phyloP scores from a whole-genome alignment of 129 eudicot species.

The Mikania micrantha region DNA sequence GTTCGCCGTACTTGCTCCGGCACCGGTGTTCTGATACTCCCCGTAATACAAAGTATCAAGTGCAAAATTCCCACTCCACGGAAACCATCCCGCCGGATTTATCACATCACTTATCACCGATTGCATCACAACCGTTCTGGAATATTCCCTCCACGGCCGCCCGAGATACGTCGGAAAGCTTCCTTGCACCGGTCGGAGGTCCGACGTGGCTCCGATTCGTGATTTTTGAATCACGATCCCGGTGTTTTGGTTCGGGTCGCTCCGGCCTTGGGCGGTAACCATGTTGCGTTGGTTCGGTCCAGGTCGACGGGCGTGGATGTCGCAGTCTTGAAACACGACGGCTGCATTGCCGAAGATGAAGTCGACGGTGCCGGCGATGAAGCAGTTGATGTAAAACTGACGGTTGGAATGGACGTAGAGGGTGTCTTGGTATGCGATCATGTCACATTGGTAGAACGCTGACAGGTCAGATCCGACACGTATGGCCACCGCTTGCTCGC shows the following conservation, averaged over 20 bases:
- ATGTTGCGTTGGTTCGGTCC: conserved; percentile 53
- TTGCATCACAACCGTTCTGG: conserved; percentile 77
- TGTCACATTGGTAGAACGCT: conserved; percentile 64
- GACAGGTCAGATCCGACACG: conserved; percentile 80
- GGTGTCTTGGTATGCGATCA: conserved; percentile 77
- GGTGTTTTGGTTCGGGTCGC: conserved; percentile 82
- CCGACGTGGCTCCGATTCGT: conserved; percentile 61
- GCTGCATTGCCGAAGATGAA: conserved; percentile 88
- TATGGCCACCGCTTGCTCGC: conserved; percentile 91
- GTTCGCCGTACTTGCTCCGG: conserved; percentile 52
- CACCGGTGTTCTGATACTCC: conserved; percentile 67
- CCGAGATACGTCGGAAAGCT: conserved; percentile 65
- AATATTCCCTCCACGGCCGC: conserved; percentile 75
- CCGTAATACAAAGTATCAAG: conserved; percentile 57
- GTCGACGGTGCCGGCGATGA: conserved; percentile 64
- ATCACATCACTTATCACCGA: conserved; percentile 45
- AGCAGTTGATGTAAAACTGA: conserved; percentile 58
- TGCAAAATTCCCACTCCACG: conserved; percentile 62
- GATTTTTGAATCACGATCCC: conserved; percentile 75
- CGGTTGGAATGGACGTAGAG: conserved; percentile 84
- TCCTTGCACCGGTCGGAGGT: conserved; percentile 42
- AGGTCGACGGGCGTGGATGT: conserved; percentile 74
- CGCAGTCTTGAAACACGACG: conserved; percentile 68
- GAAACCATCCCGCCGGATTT: conserved; percentile 72
- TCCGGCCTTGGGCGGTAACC: conserved; percentile 85